phyloP scores from a whole-genome alignment of 352 stramenopile genomes.

The Phytophthora palmivora region DNA sequence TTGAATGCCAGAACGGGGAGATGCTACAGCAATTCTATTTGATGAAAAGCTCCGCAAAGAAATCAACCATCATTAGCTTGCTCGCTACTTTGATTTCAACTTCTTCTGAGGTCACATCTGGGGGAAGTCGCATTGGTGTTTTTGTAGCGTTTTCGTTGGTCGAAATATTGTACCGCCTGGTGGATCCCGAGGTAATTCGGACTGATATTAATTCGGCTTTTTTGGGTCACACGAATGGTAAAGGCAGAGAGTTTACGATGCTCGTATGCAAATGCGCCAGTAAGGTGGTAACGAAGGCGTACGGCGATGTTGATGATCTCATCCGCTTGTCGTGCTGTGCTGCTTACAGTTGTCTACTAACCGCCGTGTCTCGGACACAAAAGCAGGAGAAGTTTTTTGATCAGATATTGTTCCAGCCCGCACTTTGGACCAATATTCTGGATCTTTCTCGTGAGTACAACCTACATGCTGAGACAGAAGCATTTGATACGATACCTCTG shows the following conservation, averaged over 20 bases:
- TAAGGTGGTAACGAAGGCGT: constrained; percentile 69
- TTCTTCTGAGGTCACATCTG: constrained; percentile 49
- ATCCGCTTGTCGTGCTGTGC: constrained; percentile 60
- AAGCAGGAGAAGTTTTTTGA: constrained; percentile 90
- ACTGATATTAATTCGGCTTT: constrained; percentile 75
- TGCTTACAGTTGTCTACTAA: constrained; percentile 81
- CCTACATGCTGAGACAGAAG: constrained; percentile 58
- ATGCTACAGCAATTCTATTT: constrained; percentile 59
- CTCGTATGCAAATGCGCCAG: constrained; percentile 85
- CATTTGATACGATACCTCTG: constrained; percentile 60
- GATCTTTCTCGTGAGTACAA: constrained; percentile 50
- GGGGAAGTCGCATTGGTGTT: constrained; percentile 46
- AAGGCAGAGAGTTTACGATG: constrained; percentile 87
- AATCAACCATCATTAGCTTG: constrained; percentile 51
- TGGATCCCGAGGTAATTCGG: constrained; percentile 71
- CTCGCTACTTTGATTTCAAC: constrained; percentile 64
- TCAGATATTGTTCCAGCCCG: constrained; percentile 83
- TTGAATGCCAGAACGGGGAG: constrained; percentile 47
- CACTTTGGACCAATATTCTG: constrained; percentile 75
- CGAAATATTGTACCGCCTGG: constrained; percentile 70
- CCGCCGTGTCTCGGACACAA: constrained; percentile 79
- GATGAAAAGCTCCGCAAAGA: constrained; percentile 35
- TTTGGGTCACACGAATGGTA: constrained; percentile 70
- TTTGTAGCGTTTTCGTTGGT: constrained; percentile 70
- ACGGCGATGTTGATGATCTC: constrained; percentile 44